Conservation (phyloP, 495 filamentous ascomycete genomes). For the Monascus purpureus region DNA sequence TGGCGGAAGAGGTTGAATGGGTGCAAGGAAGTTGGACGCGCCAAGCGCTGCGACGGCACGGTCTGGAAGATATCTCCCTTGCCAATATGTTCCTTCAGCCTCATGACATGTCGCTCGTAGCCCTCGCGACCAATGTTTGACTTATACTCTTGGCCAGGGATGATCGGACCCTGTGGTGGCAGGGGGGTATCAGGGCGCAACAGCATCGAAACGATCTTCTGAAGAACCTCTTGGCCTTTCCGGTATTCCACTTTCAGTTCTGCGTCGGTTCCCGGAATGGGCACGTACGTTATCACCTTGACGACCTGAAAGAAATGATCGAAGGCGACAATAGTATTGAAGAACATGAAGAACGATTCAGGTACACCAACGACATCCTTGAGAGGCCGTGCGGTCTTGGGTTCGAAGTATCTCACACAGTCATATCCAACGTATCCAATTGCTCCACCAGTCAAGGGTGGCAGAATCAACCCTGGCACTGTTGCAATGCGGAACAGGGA, state of each 20-base stretch:
- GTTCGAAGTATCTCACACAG: slow-evolving; percentile 95
- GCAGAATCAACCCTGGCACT: slow-evolving; percentile 66
- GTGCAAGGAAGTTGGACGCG: slow-evolving; percentile 76
- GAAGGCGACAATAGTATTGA: slow-evolving; percentile 87
- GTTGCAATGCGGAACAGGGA: slow-evolving; percentile 59
- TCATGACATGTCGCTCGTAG: slow-evolving; percentile 74
- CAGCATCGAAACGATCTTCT: slow-evolving; percentile 51
- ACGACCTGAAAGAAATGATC: slow-evolving; percentile 88
- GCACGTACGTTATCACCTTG: slow-evolving; percentile 82
- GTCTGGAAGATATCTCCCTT: slow-evolving; percentile 94
- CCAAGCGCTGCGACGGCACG: slow-evolving; percentile 86
- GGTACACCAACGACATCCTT: slow-evolving; percentile 80
- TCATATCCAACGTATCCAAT: slow-evolving; percentile 97
- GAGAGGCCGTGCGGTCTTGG: slow-evolving; percentile 71
- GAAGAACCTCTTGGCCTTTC: slow-evolving; percentile 45
- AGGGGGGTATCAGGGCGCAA: slow-evolving; percentile 60
- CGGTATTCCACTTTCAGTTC: slow-evolving; percentile 49
- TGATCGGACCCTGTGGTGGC: slow-evolving; percentile 60
- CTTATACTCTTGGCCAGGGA: slow-evolving; percentile 59
- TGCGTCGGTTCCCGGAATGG: slow-evolving; percentile 31
- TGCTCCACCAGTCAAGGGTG: slow-evolving; percentile 77
- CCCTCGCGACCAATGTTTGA: slow-evolving; percentile 85
- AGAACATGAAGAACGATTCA: slow-evolving; percentile 95
- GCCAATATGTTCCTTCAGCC: slow-evolving; percentile 74
- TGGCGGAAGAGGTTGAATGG: slow-evolving; percentile 98